Percentiles rank a stretch among this genome's conserved stretches.
Conservation (phyloP, 768 basidiomycete genomes). For the Suillus variegatus region DNA sequence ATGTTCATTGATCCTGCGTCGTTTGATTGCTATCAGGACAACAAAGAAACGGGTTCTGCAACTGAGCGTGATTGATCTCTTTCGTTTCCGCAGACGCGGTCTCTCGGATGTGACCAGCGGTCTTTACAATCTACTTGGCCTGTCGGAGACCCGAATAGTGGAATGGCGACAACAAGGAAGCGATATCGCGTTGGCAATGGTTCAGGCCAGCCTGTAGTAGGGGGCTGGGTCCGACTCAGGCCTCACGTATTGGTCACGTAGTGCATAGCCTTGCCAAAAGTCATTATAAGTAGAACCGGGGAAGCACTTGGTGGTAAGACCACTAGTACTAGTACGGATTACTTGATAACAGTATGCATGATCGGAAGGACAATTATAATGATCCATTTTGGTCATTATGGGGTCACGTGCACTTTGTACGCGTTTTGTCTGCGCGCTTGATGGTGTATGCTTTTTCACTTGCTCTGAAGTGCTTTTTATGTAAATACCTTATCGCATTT, state of each 20-base stretch:
- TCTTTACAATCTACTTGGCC: not conserved
- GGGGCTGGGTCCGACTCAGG: not conserved
- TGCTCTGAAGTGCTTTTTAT: not conserved
- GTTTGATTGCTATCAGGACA: no score
- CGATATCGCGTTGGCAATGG: not conserved
- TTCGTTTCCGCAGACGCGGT: not conserved
- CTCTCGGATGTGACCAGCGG: not conserved
- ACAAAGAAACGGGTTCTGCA: not conserved
- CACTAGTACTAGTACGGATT: not conserved
- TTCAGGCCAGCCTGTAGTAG: not conserved
- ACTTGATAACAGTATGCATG: no score
- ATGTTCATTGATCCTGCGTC: no score
- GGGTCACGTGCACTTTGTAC: not conserved
- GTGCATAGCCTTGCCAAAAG: not conserved
- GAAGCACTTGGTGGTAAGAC: not conserved
- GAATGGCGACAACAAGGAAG: not conserved
- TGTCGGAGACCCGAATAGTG: not conserved
- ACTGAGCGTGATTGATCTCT: fast-evolving
- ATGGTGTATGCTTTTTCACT: not conserved
- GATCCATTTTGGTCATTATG: not conserved
- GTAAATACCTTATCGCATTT: not conserved
- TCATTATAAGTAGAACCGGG: not conserved
- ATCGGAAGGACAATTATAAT: not conserved
- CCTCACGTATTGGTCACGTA: not conserved
- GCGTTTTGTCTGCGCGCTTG: no score